A percentile compares a stretch with the other conserved stretches of the same genome.
phyloP scores from a whole-genome alignment of 371 early-diverging fungal species.

The Rhizopus stolonifer region DNA sequence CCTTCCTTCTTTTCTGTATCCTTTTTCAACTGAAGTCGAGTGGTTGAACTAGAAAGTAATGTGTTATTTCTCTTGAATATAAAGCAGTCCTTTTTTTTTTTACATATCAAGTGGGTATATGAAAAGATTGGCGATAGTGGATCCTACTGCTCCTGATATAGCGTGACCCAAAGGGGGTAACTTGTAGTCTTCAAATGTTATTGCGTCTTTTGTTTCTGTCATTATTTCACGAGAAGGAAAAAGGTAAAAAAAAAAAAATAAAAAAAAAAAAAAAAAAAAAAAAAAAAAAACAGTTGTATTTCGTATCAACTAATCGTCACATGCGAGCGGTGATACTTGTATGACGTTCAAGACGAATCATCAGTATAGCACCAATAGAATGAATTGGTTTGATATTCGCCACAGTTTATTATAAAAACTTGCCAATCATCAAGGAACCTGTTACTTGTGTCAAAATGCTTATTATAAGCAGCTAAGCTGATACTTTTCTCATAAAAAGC shows the following conservation, averaged over 20 bases:
- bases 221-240: background rate
- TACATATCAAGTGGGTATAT: constrained; percentile 66
- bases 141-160: constrained; percentile 59
- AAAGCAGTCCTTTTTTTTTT: too few species aligned
- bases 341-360: background rate
- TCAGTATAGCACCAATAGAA: background rate
- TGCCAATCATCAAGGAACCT: too few species aligned
- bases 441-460: too few species aligned
- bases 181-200: constrained; percentile 54
- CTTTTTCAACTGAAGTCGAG: constrained; percentile 40
- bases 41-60: constrained; percentile 44
- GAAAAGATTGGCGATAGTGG: constrained; percentile 56
- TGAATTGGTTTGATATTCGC: too few species aligned
- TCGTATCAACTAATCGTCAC: background rate
- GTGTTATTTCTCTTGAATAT: too few species aligned
- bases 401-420: too few species aligned
- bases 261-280: background rate
- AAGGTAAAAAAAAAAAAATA: background rate
- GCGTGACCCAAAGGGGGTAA: constrained; percentile 63
- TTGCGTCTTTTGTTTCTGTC: constrained; percentile 10
- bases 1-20: constrained; percentile 25
- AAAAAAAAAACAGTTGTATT: background rate
- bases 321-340: background rate
- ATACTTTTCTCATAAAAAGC: too few species aligned
- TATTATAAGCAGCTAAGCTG: too few species aligned